Evolutionary conservation across 2,329 filamentous ascomycete species (phyloP), one percentile per base, ranked within the genome.

Genomic region (Calonectria ilicicola): DNA sequence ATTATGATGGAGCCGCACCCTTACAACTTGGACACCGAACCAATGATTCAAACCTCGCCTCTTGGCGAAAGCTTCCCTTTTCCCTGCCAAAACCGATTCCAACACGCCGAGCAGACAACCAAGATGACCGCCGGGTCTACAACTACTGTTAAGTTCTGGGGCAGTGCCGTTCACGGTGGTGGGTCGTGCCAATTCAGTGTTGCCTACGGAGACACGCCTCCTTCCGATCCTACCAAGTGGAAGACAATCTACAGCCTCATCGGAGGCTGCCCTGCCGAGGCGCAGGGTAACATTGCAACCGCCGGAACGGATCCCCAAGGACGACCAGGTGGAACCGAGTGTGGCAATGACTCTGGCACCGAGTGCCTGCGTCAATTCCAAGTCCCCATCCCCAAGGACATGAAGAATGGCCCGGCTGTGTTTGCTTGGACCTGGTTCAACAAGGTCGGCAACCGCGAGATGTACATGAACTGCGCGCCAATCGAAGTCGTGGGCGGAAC

Each of bases 391-490:
- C 78, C 78, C 1, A 79, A 80, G 70, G 66, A 79, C 2, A 78
- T 80, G 75, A 74, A 79, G 72, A 80, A 80, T 74, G 86, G 83
- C 82, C 89, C 91, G 23, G 93, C 91, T 51, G 82, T 96, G 21
- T 89, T 96, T 62, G 91, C 91, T 21, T 96, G 94, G 94, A 92
- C 91, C 19, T 94, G 93, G 93, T 93, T 94, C 85, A 95, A 95
- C 87, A 87, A 91, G 76, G 84, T 93, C 42, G 94, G 94, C 19
- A 95, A 95, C 83, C 89, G 94, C 35, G 94, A 96, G 82, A 94
- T 94, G 90, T 97, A 97, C 88, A 95, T 95, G 93, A 94, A 94
- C 84, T 97, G 94, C 80, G 93, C 94, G 1, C 87, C 90, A 53
- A 89, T 96, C 76, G 90, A 89, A 70, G 91, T 95, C 77, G 83